Base-by-base conservation (phyloP, 1,284 basidiomycete genomes). In the Sanghuangporus weigelae region DNA sequence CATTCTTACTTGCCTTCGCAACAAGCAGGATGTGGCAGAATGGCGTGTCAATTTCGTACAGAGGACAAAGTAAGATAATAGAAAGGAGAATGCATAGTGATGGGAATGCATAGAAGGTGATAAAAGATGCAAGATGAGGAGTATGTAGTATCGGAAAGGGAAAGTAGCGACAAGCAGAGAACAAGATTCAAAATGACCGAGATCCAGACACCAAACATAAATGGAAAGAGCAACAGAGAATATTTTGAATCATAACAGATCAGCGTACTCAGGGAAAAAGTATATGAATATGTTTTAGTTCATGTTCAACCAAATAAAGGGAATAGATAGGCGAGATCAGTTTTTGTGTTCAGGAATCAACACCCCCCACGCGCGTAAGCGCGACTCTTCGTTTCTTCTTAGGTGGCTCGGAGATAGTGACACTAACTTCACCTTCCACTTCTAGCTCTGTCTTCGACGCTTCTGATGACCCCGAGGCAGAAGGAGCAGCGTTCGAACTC, bases 351-450 rank as follows among this genome's bases (percentile, higher is more conserved):
- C 63, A 79, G 59, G 72, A 73, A 48, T 71, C 85, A 67, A 90
- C 67, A 73, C 88, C 90, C 19, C 84, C 82, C 1, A 92, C 82
- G 35, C 80, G 83, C 12, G 89, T 95, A 69, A 95, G 80, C 39
- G 85, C 91, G 19, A 96, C 86, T 39, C 94, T 81, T 63, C 94
- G 83, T 76, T 95, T 96, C 79, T 96, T 96, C 84, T 93, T 96
- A 8, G 91, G 89, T 14, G 84, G 86, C 57, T 83, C 82, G 7
- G 62, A 26, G 3, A 53, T 31, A 36, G 67, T 36, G 14, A 16
- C 44, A 38, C 23, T 31, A 6, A 26, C 31, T 31, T 26, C 39
- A 21, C 21, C 46, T 49, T 48, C 48, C 23, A 11, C 5, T 44
- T 50, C 57, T 26, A 16, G 3, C 50, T 59, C 58, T 21, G 39